Conservation (phyloP, 2,329 filamentous ascomycete genomes). For the Blastomyces emzantsi region DNA sequence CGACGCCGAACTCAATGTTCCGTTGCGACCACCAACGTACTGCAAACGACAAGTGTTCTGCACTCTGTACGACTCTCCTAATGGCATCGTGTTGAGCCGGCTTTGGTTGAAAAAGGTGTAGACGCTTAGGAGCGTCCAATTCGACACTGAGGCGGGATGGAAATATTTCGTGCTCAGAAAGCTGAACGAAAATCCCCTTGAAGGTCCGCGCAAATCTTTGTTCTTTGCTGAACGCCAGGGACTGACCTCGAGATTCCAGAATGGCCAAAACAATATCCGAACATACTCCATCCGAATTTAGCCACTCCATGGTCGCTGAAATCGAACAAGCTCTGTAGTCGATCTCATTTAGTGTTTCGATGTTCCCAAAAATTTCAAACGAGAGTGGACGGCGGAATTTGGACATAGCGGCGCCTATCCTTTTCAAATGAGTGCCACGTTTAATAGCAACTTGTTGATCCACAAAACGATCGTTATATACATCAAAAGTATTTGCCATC, state of each 20-base stretch:
- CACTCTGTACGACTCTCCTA: neutral
- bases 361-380: neutral
- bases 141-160: neutral
- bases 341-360: neutral
- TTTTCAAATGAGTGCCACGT: neutral
- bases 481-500: neutral
- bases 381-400: neutral
- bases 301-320: neutral
- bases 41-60: constrained; percentile 3
- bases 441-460: constrained; percentile 1
- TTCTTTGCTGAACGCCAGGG: neutral
- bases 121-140: neutral
- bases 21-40: constrained; percentile 1
- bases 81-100: neutral
- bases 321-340: neutral
- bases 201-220: neutral
- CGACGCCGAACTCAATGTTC: neutral
- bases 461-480: neutral
- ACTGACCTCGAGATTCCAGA: constrained; percentile 1
- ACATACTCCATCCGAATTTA: neutral
- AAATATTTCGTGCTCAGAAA: neutral
- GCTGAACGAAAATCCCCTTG: constrained; percentile 1
- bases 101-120: neutral
- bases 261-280: neutral
- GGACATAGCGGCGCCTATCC: neutral